Base-by-base conservation (phyloP, 352 stramenopile genomes). In the Pythium apleroticum region DNA sequence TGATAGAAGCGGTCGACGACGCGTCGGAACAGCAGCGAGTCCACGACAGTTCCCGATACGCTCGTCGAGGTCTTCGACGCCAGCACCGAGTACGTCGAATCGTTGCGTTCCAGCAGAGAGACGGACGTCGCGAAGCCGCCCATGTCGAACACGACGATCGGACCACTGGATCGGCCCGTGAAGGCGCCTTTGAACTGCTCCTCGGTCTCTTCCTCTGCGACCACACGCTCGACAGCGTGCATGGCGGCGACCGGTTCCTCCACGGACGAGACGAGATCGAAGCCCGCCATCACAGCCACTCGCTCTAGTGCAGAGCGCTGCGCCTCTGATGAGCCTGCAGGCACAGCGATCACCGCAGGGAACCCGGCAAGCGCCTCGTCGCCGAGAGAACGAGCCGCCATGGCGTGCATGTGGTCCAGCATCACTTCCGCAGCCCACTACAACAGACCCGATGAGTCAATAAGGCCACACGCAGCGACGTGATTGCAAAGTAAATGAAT, bases 91-190 rank as follows among this genome's bases (percentile, higher is more conserved):
- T 79, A 90, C 15, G 31, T 66, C 11, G 57, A 35, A 5, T 64
- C 63, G 8, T 73, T 57, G 22, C 57, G 63, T 45, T 86, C 31
- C 0, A 93, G 65, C 22, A 91, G 45, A 2, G 80, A 84, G 19
- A 88, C 68, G 12, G 74, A 77, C 35, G 81, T 88, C 5, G 72
- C 57, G 57, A 76, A 88, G 39, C 81, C 84, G 33, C 84, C 84
- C 60, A 92, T 90, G 58, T 93, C 81, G 30, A 93, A 81, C 14
- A 93, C 80, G 4, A 72, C 84, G 35, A 90, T 84, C 3, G 55
- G 60, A 31, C 31, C 67, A 43, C 8, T 70, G 65, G 27, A 76
- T 25, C 3, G 20, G 28, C 41, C 52, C 0, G 30, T 39, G 46
- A 70, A 63, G 20, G 58, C 63, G 12, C 46, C 30, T 0, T 17